These are phyloP conservation scores for Epichloe coenophiala DNA, from an alignment of 2,329 filamentous ascomycete genomes.

Conservation along the genomic window DNA sequence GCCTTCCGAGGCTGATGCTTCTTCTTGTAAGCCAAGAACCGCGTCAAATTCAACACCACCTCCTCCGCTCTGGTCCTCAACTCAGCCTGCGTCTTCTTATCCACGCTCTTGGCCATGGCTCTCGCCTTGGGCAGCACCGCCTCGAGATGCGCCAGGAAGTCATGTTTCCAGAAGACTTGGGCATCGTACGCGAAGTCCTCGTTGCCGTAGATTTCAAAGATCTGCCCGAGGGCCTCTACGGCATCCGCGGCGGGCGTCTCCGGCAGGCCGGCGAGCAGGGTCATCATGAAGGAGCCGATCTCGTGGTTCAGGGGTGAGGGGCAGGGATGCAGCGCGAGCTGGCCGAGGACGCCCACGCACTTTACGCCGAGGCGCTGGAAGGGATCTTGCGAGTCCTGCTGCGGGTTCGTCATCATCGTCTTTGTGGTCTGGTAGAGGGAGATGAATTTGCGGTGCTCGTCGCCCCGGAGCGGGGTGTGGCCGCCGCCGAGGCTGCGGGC, in stretches of 20 bases:
- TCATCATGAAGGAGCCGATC: slow-evolving; percentile 49
- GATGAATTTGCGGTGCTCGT: slow-evolving; percentile 51
- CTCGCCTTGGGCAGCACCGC: slow-evolving; percentile 38
- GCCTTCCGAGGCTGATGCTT: slow-evolving; percentile 30
- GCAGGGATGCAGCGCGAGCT: slow-evolving; percentile 43
- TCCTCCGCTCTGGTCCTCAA: slow-evolving; percentile 47
- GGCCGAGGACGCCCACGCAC: slow-evolving; percentile 52
- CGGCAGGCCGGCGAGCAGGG: slow-evolving; percentile 36
- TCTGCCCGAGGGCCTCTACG: slow-evolving; percentile 51
- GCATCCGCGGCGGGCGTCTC: slow-evolving; percentile 41
- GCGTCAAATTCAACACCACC: slow-evolving; percentile 42
- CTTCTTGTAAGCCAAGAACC: slow-evolving; percentile 53
- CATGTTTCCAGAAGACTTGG: slow-evolving; percentile 50
- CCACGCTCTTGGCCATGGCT: slow-evolving; percentile 43
- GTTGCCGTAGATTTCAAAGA: slow-evolving; percentile 56
- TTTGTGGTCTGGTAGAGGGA: slow-evolving; percentile 49
- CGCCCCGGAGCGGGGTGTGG: slow-evolving; percentile 31
- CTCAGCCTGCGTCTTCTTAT: slow-evolving; percentile 44
- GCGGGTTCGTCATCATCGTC: slow-evolving; percentile 9
- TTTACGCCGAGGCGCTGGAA: slow-evolving; percentile 52
- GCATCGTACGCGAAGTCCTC: slow-evolving; percentile 43
- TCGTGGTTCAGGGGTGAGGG: slow-evolving; percentile 43
- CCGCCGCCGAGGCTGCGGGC: slow-evolving; percentile 37
- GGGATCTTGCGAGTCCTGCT: slow-evolving; percentile 30
- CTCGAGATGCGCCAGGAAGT: slow-evolving; percentile 45